Evolutionary conservation across 1,284 basidiomycete genomes (phyloP), one percentile per base, ranked within the genome.

Genomic region (Trichosporon inkin): DNA sequence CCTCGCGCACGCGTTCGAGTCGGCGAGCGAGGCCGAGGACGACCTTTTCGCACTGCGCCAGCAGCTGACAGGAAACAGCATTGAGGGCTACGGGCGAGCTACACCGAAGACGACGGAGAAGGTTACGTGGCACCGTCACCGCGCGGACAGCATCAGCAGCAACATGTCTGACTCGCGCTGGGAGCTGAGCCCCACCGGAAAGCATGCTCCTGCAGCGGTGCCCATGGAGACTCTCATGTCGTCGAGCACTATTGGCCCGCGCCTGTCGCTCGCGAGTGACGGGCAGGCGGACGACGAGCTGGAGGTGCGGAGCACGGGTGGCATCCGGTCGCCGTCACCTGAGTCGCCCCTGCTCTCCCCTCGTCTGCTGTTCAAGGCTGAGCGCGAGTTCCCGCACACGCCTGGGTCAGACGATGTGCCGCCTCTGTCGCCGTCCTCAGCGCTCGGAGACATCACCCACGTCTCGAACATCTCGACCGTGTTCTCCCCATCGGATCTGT

Each of bases 1-100:
- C 6, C 70, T 77, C 60, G 72, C 70, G 4, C 67, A 70, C 37
- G 69, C 67, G 0, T 69, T 71, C 38, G 75, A 77, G 32, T 69
- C 66, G 3, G 68, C 68, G 0, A 69, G 66, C 2, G 71, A 71
- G 49, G 54, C 68, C 1, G 67, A 68, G 16, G 66, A 68, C 20
- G 64, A 47, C 16, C 56, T 64, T 4, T 55, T 60, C 2, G 44
- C 56, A n/a, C 62, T 65, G 24, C 58, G 64, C 14, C 52, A 65
- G 2, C 74, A 76, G 53, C 64, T 63, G 54, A 73, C 72, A 4
- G 72, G 71, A 10, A 73, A 72, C 28, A 73, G 68, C 35, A 57
- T 63, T n/a, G 58, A 57, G 20, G 63, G 60, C 1, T 64, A 60
- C 24, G 63, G 63, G 3, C 60, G 63, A 14, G 63, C 53, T 0